phyloP scores from a whole-genome alignment of 2,329 filamentous ascomycete species.

The Immersiporthe knoxdaviesiana region DNA sequence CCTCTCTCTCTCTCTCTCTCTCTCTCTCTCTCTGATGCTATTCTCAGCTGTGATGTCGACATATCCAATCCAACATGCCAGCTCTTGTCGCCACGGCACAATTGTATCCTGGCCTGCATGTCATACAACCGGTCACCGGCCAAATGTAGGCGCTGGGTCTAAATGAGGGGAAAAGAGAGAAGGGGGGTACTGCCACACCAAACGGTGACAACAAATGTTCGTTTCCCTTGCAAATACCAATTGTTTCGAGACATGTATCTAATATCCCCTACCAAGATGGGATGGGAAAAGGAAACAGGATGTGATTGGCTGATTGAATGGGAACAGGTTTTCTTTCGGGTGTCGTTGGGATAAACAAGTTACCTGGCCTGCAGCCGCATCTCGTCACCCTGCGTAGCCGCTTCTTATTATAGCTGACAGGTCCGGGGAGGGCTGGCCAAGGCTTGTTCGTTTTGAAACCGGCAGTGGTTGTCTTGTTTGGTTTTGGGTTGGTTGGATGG shows the following conservation, averaged over 20 bases:
- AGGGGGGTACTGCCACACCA: no score
- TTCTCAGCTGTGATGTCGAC: conserved; percentile 8
- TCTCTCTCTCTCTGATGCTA: conserved; percentile 13
- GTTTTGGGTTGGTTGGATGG: neutral
- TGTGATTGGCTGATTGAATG: conserved; percentile 19
- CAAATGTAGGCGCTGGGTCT: conserved; percentile 17
- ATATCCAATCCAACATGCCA: neutral
- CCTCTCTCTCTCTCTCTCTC: neutral
- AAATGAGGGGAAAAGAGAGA: neutral
- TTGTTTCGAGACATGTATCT: neutral
- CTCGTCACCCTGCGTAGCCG: conserved; percentile 24
- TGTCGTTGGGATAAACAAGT: conserved; percentile 32
- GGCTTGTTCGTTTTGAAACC: neutral
- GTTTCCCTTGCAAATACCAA: conserved; percentile 9
- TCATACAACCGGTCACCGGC: neutral
- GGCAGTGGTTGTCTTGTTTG: neutral
- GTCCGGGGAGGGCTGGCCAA: neutral
- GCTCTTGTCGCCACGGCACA: neutral
- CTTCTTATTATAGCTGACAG: conserved; percentile 28
- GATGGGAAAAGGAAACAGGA: neutral
- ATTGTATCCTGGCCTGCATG: neutral
- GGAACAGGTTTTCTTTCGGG: neutral
- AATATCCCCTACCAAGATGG: neutral
- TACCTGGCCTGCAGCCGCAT: conserved; percentile 30
- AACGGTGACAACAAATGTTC: neutral